Conservation (phyloP, 345 rosid genomes). For the Conringia planisiliqua region DNA sequence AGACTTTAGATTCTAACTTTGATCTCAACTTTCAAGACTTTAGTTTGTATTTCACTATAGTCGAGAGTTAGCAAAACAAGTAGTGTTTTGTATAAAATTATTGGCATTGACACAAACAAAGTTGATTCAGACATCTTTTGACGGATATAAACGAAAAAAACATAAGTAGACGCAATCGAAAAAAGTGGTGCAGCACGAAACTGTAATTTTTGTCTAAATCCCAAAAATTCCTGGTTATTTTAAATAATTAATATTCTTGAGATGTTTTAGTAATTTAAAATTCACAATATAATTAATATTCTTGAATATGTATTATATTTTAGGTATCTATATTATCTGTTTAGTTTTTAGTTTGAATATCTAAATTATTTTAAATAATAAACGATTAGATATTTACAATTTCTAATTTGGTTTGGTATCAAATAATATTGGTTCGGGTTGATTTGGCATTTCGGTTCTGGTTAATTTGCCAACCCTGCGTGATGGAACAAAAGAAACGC, state of each 20-base stretch:
- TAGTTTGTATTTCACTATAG: neutral
- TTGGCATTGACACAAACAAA: neutral
- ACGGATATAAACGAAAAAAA: neutral
- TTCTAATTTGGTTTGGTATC: too few species aligned
- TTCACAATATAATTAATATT: too few species aligned
- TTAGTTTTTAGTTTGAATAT: too few species aligned
- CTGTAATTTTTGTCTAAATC: neutral
- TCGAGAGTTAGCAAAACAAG: neutral
- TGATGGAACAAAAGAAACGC: neutral
- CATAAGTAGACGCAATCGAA: neutral
- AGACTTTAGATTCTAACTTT: neutral
- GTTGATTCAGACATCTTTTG: neutral
- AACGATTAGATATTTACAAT: too few species aligned
- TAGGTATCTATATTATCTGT: too few species aligned
- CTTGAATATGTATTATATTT: too few species aligned
- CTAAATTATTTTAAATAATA: too few species aligned
- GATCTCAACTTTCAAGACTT: neutral
- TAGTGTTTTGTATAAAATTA: neutral
- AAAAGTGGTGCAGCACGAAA: neutral
- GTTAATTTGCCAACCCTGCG: too few species aligned
- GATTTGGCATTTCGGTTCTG: too few species aligned
- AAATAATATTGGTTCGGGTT: too few species aligned
- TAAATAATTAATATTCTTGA: too few species aligned
- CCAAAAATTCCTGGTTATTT: neutral
- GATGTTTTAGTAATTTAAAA: too few species aligned